Evolutionary conservation across 163 green algal genomes (phyloP).

Genomic region (Chloroidium sp.): DNA sequence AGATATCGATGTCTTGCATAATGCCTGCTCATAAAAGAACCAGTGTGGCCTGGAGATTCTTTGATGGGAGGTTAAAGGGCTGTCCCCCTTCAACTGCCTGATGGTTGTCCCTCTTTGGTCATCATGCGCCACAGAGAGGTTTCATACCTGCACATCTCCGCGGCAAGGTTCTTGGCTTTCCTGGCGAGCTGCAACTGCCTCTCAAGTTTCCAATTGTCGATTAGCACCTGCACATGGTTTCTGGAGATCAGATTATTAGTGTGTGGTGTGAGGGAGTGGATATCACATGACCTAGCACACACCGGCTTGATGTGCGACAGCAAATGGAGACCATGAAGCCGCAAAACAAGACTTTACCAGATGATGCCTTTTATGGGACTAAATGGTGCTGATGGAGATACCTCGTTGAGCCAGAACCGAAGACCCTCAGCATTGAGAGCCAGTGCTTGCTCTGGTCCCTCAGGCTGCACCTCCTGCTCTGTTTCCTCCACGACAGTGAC

Average conservation of each 20-base stretch:
- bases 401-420: not conserved
- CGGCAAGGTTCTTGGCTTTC: not conserved
- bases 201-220: not conserved
- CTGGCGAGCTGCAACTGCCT: not conserved
- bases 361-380: not conserved
- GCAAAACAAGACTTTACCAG: too few species aligned
- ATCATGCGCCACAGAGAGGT: not conserved
- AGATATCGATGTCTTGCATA: too few species aligned
- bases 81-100: too few species aligned
- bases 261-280: too few species aligned
- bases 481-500: not conserved
- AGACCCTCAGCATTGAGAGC: not conserved
- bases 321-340: too few species aligned
- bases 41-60: too few species aligned
- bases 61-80: too few species aligned
- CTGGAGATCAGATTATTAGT: too few species aligned
- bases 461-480: not conserved
- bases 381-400: not conserved
- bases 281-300: too few species aligned
- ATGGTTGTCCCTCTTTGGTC: not conserved
- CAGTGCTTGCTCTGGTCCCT: not conserved
- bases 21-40: too few species aligned
- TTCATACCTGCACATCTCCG: not conserved
- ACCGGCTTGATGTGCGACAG: too few species aligned
- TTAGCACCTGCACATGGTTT: not conserved